Evolutionary conservation across 306 rosid genomes (phyloP), one percentile per base, ranked within the genome.

Genomic region (Cicer pinnatifidum): DNA sequence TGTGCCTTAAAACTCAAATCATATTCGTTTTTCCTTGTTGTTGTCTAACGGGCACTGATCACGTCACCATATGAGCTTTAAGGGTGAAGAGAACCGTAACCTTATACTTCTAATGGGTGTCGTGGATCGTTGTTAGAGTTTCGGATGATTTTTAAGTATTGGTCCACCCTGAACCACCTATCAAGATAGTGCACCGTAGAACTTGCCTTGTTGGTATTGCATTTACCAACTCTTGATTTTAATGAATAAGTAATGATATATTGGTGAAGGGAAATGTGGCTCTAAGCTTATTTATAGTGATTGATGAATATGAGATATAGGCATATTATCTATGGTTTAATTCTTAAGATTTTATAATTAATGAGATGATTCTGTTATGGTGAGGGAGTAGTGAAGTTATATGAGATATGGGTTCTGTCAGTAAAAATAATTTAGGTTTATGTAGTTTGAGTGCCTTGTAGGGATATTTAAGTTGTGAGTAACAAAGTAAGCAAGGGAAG

Each of bases 181-280:
- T 28, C 35, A 28, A 28, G 35, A 28, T 7, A 11, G 11, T 2
- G 23, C 23, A 16, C 11, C 11, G 1, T 52, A 7, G 56, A 50
- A 52, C 11, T 5, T 8, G 6, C 12, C 12, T 17, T 53, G 59
- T 53, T 48, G 62, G 41, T 61, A 65, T 39, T 9, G 20, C 52
- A 12, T 12, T 38, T 50, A 48, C 9, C 7, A 12, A 15, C 72
- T 39, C 45, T 2, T 72, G 44, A 17, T 44, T 53, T 65, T 65
- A 63, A 62, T 77, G 66, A 70, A 54, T 56, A 11, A 80, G 53
- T 56, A 8, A 50, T 73, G 58, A 48, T 28, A 48, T 73, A 46
- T 40, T 17, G 1, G n/a, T 62, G 65, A 20, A 63, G 33, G 41
- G 52, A 39, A 75, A 51, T 19, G 35, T 15, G 33, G 63, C 41